Base-by-base conservation (phyloP, 2,329 filamentous ascomycete genomes). In the Tolypocladium cylindrosporum region DNA sequence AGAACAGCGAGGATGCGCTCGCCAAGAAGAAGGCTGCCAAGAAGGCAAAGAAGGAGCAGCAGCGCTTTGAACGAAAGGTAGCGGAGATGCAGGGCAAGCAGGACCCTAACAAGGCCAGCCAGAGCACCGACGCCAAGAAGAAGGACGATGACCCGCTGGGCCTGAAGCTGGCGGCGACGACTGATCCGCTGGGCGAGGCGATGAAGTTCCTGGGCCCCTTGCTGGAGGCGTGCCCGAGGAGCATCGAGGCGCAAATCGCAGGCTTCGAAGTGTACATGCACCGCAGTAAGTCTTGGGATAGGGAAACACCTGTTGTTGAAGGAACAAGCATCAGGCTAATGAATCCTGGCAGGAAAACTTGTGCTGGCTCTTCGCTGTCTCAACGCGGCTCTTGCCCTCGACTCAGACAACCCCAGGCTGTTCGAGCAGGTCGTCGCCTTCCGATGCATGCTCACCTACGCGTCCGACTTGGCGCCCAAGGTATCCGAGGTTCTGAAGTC, bases 201-300 rank as follows among this genome's bases (percentile, higher is more conserved):
- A 88, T 91, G 78, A 96, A 93, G 72, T 96, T 94, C 70, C 73
- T 99, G 58, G 79, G 74, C 19, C 91, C 90, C 3, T 77, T 99
- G 65, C 79, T 99, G 60, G 88, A 96, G 71, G 88, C 87, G 67
- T 92, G 86, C 67, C 87, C 91, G 2, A 84, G 88, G 75, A 89
- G 86, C 69, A 83, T 96, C 54, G 85, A 94, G 61, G 89, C 84
- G 27, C 94, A 99, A 74, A 81, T 87, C 63, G 84, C 87, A 56
- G 94, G 91, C 6, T 97, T 97, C 66, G 92, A 97, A 75, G 88
- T 99, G 21, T 92, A 90, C 69, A 79, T 95, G 60, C 82, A 91
- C 68, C 82, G 88, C 77, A 86, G 91, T 96, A 83, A 79, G 86
- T 76, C 31, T 19, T 19, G 2, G 36, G 5, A 13, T 13, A n/a